Evolutionary conservation across 768 basidiomycete genomes (phyloP).

Genomic region (Grammothele lineata): DNA sequence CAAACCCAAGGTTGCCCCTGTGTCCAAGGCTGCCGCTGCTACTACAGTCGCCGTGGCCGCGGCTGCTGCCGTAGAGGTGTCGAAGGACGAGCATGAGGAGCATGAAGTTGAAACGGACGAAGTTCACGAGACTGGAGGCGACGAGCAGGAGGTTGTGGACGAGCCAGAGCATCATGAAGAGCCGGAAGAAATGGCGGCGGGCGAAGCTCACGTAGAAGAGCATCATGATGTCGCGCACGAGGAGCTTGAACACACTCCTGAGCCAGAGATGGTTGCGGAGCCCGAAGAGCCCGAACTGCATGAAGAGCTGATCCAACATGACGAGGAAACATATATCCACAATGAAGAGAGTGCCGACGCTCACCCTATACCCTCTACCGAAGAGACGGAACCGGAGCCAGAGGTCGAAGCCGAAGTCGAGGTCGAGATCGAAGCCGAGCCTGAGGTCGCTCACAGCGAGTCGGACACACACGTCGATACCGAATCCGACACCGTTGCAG

Average conservation of each 20-base stretch:
- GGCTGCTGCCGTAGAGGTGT: conserved; percentile 6
- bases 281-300: not conserved
- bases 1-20: conserved; percentile 23
- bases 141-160: conserved; percentile 19
- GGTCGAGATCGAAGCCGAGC: conserved; percentile 2
- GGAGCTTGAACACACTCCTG: conserved; percentile 4
- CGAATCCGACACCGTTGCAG: conserved; percentile 20
- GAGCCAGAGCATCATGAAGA: conserved; percentile 18
- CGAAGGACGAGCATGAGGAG: conserved; percentile 19
- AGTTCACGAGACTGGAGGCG: conserved; percentile 10
- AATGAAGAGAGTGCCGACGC: too few relatives aligned
- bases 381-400: not conserved
- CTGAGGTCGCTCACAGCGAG: conserved; percentile 13
- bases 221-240: not conserved
- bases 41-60: conserved; percentile 22
- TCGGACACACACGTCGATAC: conserved; percentile 14
- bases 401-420: not conserved
- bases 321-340: too few relatives aligned
- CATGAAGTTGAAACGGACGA: too few relatives aligned
- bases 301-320: not conserved
- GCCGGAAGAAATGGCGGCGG: conserved; percentile 16
- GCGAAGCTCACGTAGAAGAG: conserved; percentile 7
- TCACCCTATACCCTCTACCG: too few relatives aligned
- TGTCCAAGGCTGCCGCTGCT: conserved; percentile 17
- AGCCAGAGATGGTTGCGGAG: conserved; percentile 3